phyloP scores from a whole-genome alignment of 441 rosid species.

The Geranium incanum region DNA sequence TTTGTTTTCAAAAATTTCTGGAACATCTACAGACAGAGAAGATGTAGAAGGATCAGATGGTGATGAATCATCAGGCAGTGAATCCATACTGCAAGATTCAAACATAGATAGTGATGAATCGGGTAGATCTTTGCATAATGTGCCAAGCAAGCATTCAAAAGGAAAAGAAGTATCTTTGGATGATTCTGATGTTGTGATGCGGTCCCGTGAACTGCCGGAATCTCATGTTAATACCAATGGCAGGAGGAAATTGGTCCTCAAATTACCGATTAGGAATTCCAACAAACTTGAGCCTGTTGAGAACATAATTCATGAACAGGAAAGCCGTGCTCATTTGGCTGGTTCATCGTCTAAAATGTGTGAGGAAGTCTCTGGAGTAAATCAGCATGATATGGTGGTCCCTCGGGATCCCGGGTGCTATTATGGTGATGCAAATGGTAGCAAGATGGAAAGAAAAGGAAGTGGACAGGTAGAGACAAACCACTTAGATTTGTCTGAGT shows the following conservation, averaged over 20 bases:
- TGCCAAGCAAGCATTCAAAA: conserved; percentile 43
- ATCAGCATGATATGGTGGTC: conserved; percentile 23
- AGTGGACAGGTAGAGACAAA: conserved; percentile 29
- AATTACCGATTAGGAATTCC: conserved; percentile 57
- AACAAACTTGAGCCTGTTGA: conserved; percentile 39
- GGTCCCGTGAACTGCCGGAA: conserved; percentile 36
- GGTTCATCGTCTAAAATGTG: conserved; percentile 43
- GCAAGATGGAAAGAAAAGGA: conserved; percentile 23
- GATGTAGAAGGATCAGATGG: conserved; percentile 57
- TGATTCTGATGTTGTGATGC: conserved; percentile 41
- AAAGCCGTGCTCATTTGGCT: conserved; percentile 23
- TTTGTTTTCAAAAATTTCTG: conserved; percentile 75
- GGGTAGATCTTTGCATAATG: conserved; percentile 44
- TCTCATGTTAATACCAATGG: conserved; percentile 39
- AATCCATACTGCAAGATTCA: conserved; percentile 51
- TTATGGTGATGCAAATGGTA: conserved; percentile 25
- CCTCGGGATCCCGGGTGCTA: conserved; percentile 25
- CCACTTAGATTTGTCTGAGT: conserved; percentile 34
- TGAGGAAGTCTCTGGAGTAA: conserved; percentile 27
- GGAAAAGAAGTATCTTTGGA: conserved; percentile 60
- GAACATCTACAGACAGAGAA: conserved; percentile 69
- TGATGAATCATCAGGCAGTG: conserved; percentile 60
- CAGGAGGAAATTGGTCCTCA: conserved; percentile 62
- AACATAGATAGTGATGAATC: conserved; percentile 58
- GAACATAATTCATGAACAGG: conserved; percentile 23